Evolutionary conservation across 1,139 yeast genomes (phyloP).

Genomic region (Magnusiomyces clavatus): DNA sequence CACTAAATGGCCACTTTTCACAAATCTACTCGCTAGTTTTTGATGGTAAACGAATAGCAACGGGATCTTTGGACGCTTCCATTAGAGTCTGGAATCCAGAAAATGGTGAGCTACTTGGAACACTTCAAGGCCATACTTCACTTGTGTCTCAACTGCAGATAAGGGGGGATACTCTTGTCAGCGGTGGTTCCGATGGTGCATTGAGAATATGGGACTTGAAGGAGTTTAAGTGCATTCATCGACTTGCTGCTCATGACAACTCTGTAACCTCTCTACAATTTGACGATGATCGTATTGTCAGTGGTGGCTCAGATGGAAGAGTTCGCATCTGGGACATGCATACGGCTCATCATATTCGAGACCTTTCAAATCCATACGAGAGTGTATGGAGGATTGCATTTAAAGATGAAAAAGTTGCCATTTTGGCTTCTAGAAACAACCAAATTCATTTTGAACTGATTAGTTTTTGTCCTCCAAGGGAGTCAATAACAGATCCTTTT

Average conservation of each 20-base stretch:
- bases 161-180: slow-evolving; percentile 76
- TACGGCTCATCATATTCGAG: slow-evolving; percentile 50
- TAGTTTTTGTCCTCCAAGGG: slow-evolving; percentile 26
- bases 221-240: slow-evolving; percentile 77
- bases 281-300: slow-evolving; percentile 79
- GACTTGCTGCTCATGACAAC: slow-evolving; percentile 74
- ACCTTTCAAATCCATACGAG: slow-evolving; percentile 31
- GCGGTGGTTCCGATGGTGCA: slow-evolving; percentile 88
- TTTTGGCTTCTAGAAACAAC: slow-evolving; percentile 32
- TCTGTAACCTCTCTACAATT: slow-evolving; percentile 82
- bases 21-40: slow-evolving; percentile 82
- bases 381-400: slow-evolving; percentile 39
- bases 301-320: slow-evolving; percentile 82
- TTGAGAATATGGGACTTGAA: slow-evolving; percentile 93
- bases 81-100: slow-evolving; percentile 85
- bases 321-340: slow-evolving; percentile 90
- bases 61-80: slow-evolving; percentile 88
- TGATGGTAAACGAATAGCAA: slow-evolving; percentile 68
- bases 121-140: slow-evolving; percentile 69
- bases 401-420: slow-evolving; percentile 35
- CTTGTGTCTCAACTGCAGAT: slow-evolving; percentile 75
- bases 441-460: slow-evolving; percentile 34
- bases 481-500: slow-evolving; percentile 9
- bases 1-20: slow-evolving; percentile 77
- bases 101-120: slow-evolving; percentile 69